These are phyloP conservation scores for Solanum gracilifrons DNA, from an alignment of 257 asterid species.

Conservation along the genomic window DNA sequence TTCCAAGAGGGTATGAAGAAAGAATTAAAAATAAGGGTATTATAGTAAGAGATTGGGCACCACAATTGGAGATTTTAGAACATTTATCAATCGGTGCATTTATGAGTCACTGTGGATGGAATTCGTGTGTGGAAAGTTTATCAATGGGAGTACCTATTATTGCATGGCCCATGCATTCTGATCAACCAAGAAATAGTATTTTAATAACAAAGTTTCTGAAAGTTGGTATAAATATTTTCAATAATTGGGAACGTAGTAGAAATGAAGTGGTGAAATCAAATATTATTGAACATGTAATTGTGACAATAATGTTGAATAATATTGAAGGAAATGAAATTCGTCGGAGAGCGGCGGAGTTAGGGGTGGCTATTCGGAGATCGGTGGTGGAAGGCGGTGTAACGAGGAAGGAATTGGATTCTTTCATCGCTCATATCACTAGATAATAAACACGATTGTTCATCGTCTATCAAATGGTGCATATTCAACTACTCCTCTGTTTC, in stretches of 20 bases:
- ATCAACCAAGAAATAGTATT: conserved; percentile 45
- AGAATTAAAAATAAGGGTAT: conserved; percentile 27
- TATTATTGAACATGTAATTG: conserved; percentile 9
- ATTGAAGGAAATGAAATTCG: conserved; percentile 30
- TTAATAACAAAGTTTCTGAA: conserved; percentile 22
- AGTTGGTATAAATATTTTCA: conserved; percentile 22
- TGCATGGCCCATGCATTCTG: conserved; percentile 72
- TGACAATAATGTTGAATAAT: conserved; percentile 19
- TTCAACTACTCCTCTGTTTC: too few relatives aligned
- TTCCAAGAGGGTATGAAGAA: conserved; percentile 35
- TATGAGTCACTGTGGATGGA: conserved; percentile 63
- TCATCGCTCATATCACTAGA: conserved; percentile 33
- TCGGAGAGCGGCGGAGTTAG: conserved; percentile 28
- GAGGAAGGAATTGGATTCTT: conserved; percentile 23
- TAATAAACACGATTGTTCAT: background rate
- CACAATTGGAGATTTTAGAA: conserved; percentile 42
- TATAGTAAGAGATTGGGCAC: conserved; percentile 46
- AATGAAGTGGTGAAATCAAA: conserved; percentile 16
- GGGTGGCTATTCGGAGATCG: conserved; percentile 24
- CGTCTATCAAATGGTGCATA: too few relatives aligned
- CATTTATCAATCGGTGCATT: conserved; percentile 38
- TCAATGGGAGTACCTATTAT: conserved; percentile 52
- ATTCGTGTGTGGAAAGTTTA: conserved; percentile 51
- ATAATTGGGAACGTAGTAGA: conserved; percentile 19
- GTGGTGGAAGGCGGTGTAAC: conserved; percentile 29